Evolutionary conservation across 768 basidiomycete genomes (phyloP).

Genomic region (Phlebiopsis flavidoalba): DNA sequence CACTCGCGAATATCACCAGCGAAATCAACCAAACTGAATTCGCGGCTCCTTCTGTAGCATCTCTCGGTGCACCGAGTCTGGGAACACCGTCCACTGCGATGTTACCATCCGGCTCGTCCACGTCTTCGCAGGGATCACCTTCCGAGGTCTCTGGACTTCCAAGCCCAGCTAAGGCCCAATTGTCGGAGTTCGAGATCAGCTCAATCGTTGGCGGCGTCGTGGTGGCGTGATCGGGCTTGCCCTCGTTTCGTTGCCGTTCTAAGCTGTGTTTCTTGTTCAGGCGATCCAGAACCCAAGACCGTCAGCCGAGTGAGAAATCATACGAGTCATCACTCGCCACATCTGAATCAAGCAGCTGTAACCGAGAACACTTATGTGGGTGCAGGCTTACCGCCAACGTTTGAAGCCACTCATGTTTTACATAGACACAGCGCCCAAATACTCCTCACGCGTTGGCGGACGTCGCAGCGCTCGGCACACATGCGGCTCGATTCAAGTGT

Average conservation of each 20-base stretch:
- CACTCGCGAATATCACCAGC: neutral
- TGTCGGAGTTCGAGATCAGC: neutral
- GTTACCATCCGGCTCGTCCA: neutral
- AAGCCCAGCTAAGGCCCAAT: neutral
- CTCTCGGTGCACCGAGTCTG: neutral
- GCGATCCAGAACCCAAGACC: too few species aligned
- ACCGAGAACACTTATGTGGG: neutral
- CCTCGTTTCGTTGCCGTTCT: neutral
- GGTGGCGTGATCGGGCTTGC: neutral
- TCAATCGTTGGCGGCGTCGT: neutral
- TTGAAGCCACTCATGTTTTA: neutral
- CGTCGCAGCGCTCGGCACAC: too few species aligned
- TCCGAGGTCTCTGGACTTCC: neutral
- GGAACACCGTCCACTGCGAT: neutral
- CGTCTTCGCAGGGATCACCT: too few species aligned
- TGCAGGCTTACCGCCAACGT: neutral
- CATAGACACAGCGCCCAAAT: neutral
- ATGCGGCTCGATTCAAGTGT: too few species aligned
- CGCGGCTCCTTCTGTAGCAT: neutral
- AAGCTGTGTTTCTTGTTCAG: too few species aligned
- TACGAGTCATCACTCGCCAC: too few species aligned
- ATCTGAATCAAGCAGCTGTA: too few species aligned
- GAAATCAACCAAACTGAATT: neutral
- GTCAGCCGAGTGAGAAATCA: too few species aligned
- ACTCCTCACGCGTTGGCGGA: neutral